Conservation (phyloP, 2,329 filamentous ascomycete species). For the Aspergillus sp. region DNA sequence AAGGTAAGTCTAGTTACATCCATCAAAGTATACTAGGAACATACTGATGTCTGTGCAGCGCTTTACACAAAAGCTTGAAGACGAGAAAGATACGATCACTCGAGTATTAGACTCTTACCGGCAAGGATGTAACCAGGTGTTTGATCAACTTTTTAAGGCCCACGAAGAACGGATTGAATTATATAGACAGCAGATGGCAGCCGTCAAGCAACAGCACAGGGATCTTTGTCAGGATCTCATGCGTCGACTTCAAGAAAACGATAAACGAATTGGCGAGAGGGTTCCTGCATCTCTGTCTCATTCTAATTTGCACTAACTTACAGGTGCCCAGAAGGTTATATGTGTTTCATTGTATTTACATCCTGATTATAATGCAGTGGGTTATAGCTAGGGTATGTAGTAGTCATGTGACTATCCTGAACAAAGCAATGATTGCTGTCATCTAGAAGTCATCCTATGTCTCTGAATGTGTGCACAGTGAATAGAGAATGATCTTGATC, state of each 20-base stretch:
- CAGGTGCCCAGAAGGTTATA: no score
- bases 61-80: conserved; percentile 39
- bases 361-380: no score
- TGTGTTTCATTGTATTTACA: no score
- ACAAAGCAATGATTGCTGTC: no score
- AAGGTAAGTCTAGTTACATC: conserved; percentile 17
- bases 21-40: not conserved
- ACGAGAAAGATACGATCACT: conserved; percentile 38
- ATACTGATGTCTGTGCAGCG: conserved; percentile 18
- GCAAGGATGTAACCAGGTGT: conserved; percentile 35
- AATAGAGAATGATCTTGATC: no score
- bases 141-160: conserved; percentile 34
- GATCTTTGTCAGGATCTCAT: conserved; percentile 24
- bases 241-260: conserved; percentile 19
- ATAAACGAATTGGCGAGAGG: conserved; percentile 13
- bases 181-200: conserved; percentile 20
- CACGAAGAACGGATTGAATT: conserved; percentile 33
- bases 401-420: no score
- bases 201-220: conserved; percentile 21
- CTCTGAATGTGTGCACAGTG: no score
- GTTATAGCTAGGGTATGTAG: no score
- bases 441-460: no score
- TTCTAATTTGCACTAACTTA: not conserved
- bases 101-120: conserved; percentile 39
- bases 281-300: not conserved